Base-by-base conservation (phyloP, 306 rosid genomes). In the Echinosophora koreensis region DNA sequence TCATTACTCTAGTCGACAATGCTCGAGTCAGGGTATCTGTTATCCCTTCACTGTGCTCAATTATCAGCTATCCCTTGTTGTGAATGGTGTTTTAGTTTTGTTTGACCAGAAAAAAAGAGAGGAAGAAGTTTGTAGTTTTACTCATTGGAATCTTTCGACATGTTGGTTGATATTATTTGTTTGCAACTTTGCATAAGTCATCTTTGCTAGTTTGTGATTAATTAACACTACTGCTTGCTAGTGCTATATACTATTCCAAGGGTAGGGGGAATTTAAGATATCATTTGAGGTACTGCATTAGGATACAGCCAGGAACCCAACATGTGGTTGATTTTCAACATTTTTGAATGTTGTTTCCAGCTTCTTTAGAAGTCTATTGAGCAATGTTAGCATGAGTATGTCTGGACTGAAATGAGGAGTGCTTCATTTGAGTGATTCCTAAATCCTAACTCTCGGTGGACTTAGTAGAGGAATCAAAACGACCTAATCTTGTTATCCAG, bases 1-100 rank as follows among this genome's bases (percentile, higher is more conserved):
- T 96, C 62, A 96, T 96, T 81, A 88, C 97, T 15, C 90, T 96
- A 0, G 99, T 96, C 5, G 98, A 96, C 80, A 92, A 92, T 80
- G 74, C 88, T 84, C 88, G 98, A 82, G 93, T 94, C 93, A 89
- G 96, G 98, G 97, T 92, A 89, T 68, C 30, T 56, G n/a, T 78
- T 65, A 37, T 58, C 49, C 56, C 74, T 75, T 71, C 77, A 6
- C 22, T 27, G 8, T 73, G 63, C 49, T 77, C 69, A n/a, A 6
- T 22, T 59, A n/a, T 51, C 62, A 1, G 32, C 15, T 75, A 4
- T 58, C 41, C 47, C n/a, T 66, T 83, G 7, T 8, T 52, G 7
- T 5, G 63, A 41, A 64, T 49, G 11, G 30, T 16, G 8, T 42
- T 60, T 30, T 52, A 58, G 50, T 34, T 4, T 57, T 41, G 42